phyloP scores from a whole-genome alignment of 257 asterid species.

The Linderniella brevidens region DNA sequence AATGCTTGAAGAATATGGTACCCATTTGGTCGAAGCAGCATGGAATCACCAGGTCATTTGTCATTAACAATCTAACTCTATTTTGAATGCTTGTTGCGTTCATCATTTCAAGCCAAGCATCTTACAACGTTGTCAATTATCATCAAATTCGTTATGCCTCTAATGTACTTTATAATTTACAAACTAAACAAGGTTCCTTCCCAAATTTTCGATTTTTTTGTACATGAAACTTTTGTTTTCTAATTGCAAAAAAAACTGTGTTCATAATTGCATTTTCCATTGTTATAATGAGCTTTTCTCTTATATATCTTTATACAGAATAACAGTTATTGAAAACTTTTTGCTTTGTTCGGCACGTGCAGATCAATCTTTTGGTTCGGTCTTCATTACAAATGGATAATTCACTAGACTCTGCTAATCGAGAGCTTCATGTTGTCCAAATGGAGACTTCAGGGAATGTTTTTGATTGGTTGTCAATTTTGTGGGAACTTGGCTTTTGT shows the following conservation, averaged over 20 bases:
- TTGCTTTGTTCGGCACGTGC: conserved; percentile 14
- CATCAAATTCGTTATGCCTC: not conserved
- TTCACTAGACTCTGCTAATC: conserved; percentile 16
- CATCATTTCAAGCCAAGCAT: not conserved
- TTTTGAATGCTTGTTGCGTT: conserved; percentile 1
- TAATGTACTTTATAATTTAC: no score
- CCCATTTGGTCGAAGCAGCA: conserved; percentile 97
- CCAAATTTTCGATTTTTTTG: not conserved
- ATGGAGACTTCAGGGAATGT: conserved; percentile 48
- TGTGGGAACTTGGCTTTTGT: conserved; percentile 90
- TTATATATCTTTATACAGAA: not conserved
- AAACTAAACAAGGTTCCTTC: no score
- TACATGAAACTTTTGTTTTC: not conserved
- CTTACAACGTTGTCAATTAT: conserved; percentile 2
- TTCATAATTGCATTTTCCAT: conserved; percentile 6
- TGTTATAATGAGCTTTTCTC: conserved; percentile 6
- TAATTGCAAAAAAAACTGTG: conserved; percentile 8
- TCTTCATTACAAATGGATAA: conserved; percentile 28
- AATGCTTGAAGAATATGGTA: conserved; percentile 96
- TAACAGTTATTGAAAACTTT: no score
- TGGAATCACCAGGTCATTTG: conserved; percentile 83
- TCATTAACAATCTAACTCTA: not conserved
- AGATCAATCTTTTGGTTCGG: conserved; percentile 66
- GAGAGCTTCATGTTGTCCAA: conserved; percentile 21
- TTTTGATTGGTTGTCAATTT: conserved; percentile 62